Evolutionary conservation across 148 eudicot species (phyloP), one percentile per base, ranked within the genome.

Genomic region (Vaccinium myrtillus): DNA sequence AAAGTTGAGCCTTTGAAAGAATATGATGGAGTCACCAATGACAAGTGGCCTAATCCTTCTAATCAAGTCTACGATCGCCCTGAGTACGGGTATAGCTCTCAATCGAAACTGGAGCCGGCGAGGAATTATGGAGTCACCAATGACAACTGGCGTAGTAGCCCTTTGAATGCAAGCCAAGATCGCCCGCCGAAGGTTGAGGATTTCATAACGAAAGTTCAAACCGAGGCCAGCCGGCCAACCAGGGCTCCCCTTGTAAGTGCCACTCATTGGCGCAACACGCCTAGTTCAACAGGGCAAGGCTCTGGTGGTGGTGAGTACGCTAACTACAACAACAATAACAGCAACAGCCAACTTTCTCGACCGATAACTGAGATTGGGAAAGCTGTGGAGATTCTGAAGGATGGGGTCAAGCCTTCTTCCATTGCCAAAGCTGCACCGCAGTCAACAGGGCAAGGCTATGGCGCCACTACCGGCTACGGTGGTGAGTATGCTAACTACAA

Each of bases 21-120:
- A 12, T 77, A 81, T 46, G 77, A 81, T 46, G 77, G 83, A 59
- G 58, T 50, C 55, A 69, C 77, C 11, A 49, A 61, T 70, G 65
- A 53, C 81, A 53, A 71, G 67, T 8, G 84, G 84, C 53, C 39
- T 14, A 81, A 51, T 73, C 46, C 83, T 39, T 46, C 85, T 21
- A 89, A 75, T 71, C 86, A 75, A 27, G 39, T 18, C 13, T 59
- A 70, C 48, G 13, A 71, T 27, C 79, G 73, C 61, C 8, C 30
- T 1, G 75, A 71, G 6, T 71, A 71, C 36, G 75, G 75, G 48
- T 74, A 32, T 36, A 1, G 50, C 50, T 74, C 77, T 32, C 77
- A 48, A 32, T 16, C 21, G 5, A 36, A 36, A 16, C 21, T 5
- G 21, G 77, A 74, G 49, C 77, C 77, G 5, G 11, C 19, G 13